Conservation (phyloP, 1,284 basidiomycete species). For the Apiotrichum laibachii region DNA sequence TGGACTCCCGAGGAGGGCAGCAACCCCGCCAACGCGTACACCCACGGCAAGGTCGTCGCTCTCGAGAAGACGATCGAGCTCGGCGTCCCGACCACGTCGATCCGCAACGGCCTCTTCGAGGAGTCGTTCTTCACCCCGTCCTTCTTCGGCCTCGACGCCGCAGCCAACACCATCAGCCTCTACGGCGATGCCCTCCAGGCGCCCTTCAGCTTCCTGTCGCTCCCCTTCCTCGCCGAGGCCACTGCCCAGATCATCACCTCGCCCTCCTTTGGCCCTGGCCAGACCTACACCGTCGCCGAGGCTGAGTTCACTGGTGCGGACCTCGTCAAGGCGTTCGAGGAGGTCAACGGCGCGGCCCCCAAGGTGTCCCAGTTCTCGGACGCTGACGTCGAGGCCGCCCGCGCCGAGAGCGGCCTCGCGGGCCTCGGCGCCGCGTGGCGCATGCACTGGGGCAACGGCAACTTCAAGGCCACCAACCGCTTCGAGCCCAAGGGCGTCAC, state of each 20-base stretch:
- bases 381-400: not conserved
- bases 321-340: slow-evolving; percentile 6
- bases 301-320: slow-evolving; percentile 11
- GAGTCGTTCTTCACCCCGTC: not conserved
- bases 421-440: slow-evolving; percentile 14
- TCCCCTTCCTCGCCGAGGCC: slow-evolving; percentile 8
- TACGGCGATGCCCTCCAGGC: slow-evolving; percentile 5
- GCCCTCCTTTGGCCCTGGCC: slow-evolving; percentile 2
- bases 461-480: slow-evolving; percentile 5
- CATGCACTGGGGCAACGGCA: slow-evolving; percentile 14
- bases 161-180: not conserved
- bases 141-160: slow-evolving; percentile 1
- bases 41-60: not conserved
- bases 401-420: not conserved
- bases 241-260: slow-evolving; percentile 11
- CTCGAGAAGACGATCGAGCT: not conserved
- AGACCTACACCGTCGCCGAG: slow-evolving; percentile 11
- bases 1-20: slow-evolving; percentile 1
- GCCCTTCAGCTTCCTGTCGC: slow-evolving; percentile 2
- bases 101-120: not conserved
- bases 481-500: slow-evolving; percentile 6
- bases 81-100: slow-evolving; percentile 1
- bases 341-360: slow-evolving; percentile 4
- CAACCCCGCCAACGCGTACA: not conserved
- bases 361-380: slow-evolving; percentile 1